Conservation (phyloP, 1,284 basidiomycete genomes). For the Ganoderma leucocontextum region DNA sequence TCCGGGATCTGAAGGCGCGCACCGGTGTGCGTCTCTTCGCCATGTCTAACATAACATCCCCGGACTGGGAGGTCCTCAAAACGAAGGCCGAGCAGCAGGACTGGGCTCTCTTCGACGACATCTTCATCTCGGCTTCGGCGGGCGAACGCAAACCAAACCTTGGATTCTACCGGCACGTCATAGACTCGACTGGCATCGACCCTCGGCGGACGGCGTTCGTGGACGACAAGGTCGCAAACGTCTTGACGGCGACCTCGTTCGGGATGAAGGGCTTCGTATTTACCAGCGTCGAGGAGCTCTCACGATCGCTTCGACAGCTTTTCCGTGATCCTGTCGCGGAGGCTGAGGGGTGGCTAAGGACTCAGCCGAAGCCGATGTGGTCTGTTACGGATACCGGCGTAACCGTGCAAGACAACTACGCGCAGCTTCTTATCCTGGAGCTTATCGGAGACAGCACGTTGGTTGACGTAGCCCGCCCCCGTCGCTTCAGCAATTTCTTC, state of each 20-base stretch:
- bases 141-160: constrained; percentile 62
- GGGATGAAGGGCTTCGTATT: constrained; percentile 63
- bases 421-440: constrained; percentile 64
- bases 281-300: constrained; percentile 47
- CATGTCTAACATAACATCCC: neutral
- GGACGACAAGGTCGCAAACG: constrained; percentile 67
- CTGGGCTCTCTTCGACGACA: constrained; percentile 44
- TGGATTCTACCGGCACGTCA: constrained; percentile 58
- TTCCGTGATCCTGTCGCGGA: constrained; percentile 53
- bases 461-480: constrained; percentile 55
- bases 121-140: constrained; percentile 57
- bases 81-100: neutral
- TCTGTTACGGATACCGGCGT: constrained; percentile 56
- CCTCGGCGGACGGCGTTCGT: constrained; percentile 56
- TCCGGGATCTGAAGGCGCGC: neutral
- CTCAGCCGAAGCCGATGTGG: constrained; percentile 50
- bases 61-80: neutral
- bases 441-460: constrained; percentile 48
- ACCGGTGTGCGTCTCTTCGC: neutral
- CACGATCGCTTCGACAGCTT: constrained; percentile 53
- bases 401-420: constrained; percentile 57
- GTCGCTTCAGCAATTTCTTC: constrained; percentile 54
- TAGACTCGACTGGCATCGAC: constrained; percentile 50
- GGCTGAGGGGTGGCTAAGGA: constrained; percentile 49
- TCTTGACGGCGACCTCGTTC: constrained; percentile 60